Base-by-base conservation (phyloP, 129 eudicot genomes). In the Escallonia rubra region DNA sequence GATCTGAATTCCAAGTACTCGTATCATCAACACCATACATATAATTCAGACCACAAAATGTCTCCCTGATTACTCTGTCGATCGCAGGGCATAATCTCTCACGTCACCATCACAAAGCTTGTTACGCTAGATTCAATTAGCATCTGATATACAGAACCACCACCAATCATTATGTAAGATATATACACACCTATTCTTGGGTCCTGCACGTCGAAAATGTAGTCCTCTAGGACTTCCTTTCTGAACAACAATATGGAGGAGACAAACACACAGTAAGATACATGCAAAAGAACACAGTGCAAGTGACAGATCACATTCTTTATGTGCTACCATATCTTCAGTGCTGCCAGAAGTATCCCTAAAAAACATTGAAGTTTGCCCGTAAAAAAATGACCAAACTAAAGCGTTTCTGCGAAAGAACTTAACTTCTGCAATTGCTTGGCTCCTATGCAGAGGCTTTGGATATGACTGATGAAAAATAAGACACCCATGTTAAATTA, bases 11-110 rank as follows among this genome's bases (percentile, higher is more conserved):
- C 98, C 98, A 74, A 89, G 96, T 73, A 93, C n/a, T n/a, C n/a
- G n/a, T 72, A 67, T 85, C 83, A 48, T 79, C 76, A 46, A 86
- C 98, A 47, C 96, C 96, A 76, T 93, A 93, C 98, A 93, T 93
- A 64, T 72, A 45, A 73, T 78, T 70, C 84, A 93, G 81, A 61
- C 98, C 98, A 49, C 98, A 86, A 3, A 93, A 96, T 16, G 89
- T 78, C 77, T 93, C 98, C 76, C 98, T 83, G 23, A 89, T 82
- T 68, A 93, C 98, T 7, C 96, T 93, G 71, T 93, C 89, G 72
- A 93, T 83, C 72, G 96, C 98, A 4, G 98, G 98, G 76, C 98
- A 93, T 71, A 93, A 79, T 76, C 98, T 96, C 4, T 96, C 98
- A 72, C 98, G 89, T 38, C 89, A 80, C 60, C 42, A 78, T 45